Conservation (phyloP, 768 basidiomycete species). For the Kwoniella dejecticola region DNA sequence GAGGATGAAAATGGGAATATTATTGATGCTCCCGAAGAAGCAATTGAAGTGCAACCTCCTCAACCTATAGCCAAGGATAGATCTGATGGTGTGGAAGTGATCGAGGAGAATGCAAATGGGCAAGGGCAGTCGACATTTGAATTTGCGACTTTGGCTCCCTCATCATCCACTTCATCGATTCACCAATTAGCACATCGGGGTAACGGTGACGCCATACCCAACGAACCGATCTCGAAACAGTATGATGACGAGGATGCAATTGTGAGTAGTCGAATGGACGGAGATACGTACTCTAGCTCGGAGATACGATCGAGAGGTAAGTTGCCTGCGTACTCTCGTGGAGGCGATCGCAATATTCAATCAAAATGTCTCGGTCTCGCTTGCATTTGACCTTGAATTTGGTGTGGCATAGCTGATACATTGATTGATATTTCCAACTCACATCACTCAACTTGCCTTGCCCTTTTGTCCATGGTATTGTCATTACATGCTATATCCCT, state of each 20-base stretch:
- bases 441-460: too few species aligned
- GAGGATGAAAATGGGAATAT: slow-evolving; percentile 36
- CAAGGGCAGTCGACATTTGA: too few species aligned
- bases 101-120: background rate
- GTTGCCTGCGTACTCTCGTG: too few species aligned
- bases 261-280: background rate
- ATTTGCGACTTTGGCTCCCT: too few species aligned
- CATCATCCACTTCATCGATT: background rate
- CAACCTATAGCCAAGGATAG: background rate
- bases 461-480: too few species aligned
- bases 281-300: slow-evolving; percentile 1
- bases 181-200: background rate
- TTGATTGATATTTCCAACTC: background rate
- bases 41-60: background rate
- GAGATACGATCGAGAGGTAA: slow-evolving; percentile 3
- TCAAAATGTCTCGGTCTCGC: too few species aligned
- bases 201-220: background rate
- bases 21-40: slow-evolving; percentile 20
- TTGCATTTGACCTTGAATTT: too few species aligned
- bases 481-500: too few species aligned
- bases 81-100: background rate
- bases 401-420: background rate
- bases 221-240: background rate
- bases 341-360: too few species aligned
- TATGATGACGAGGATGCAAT: too few species aligned